Base-by-base conservation (phyloP, 2,329 filamentous ascomycete genomes). In the Balansia obtecta region DNA sequence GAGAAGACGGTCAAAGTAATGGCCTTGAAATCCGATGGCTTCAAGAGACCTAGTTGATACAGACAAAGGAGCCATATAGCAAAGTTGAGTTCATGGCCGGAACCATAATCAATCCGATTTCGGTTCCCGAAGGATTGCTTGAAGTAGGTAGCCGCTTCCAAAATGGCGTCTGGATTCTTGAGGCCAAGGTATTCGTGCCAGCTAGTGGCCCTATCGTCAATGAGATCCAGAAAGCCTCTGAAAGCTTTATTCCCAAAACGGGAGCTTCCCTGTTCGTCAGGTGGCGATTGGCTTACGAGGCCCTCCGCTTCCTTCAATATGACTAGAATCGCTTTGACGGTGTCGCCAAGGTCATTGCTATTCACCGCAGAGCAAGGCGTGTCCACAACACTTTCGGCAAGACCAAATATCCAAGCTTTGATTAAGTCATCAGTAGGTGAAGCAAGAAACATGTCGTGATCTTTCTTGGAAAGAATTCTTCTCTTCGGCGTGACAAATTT, bases 71-170 rank as follows among this genome's bases (percentile, higher is more conserved):
- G 77, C 90, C 91, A 98, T 63, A 95, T 85, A 66, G 91, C 76
- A 69, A 98, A 97, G 72, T 98, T 97, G 54, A 98, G 78, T 70
- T 98, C 93, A 66, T 98, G 93, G 2, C 93, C 93, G 0, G 89
- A 96, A 47, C 93, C 93, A 65, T 98, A 98, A 70, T 98, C 93
- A 61, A 98, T 93, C 40, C 91, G 80, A 48, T 79, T 79, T 43
- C 83, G 79, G 63, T 95, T 95, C 44, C 93, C 93, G 56, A 97
- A 90, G 0, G 86, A 84, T 61, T 95, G 79, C 55, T 78, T 70
- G 34, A 98, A 75, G 67, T 98, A 98, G 32, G 83, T 80, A 0
- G 84, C 83, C 5, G 86, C 72, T 64, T 98, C 93, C 3, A 75
- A 68, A 45, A 84, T 73, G 13, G 85, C 84, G 12, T 64, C 68